Evolutionary conservation across 495 filamentous ascomycete species (phyloP).

Genomic region (Geopyxis carbonaria): DNA sequence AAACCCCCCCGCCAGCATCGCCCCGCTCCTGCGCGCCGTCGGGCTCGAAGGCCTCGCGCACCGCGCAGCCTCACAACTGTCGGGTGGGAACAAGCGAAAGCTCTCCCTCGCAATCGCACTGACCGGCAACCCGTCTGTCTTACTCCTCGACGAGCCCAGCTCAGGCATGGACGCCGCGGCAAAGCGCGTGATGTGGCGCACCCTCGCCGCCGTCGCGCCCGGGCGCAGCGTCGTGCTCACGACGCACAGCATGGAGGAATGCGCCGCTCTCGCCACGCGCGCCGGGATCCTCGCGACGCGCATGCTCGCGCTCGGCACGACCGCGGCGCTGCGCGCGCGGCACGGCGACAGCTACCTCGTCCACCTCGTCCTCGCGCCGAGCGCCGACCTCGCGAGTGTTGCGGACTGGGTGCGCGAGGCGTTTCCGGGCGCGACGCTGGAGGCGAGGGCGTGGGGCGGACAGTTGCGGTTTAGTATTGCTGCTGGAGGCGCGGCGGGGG

Average conservation of each 20-base stretch:
- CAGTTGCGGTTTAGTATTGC: slow-evolving; percentile 66
- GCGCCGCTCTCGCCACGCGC: slow-evolving; percentile 50
- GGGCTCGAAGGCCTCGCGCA: slow-evolving; percentile 41
- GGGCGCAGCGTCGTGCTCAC: slow-evolving; percentile 51
- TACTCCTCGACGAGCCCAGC: slow-evolving; percentile 55
- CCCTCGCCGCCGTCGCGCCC: slow-evolving; percentile 37
- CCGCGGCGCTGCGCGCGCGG: slow-evolving; percentile 38
- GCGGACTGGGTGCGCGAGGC: slow-evolving; percentile 40
- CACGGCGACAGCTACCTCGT: slow-evolving; percentile 48
- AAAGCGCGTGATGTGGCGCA: slow-evolving; percentile 62
- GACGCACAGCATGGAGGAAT: slow-evolving; percentile 72
- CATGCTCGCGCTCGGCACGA: slow-evolving; percentile 55
- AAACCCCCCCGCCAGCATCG: slow-evolving; percentile 45
- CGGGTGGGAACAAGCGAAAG: slow-evolving; percentile 60
- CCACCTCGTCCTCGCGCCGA: slow-evolving; percentile 54
- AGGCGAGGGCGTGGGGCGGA: slow-evolving; percentile 62
- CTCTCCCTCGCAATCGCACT: slow-evolving; percentile 57
- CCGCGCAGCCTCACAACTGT: slow-evolving; percentile 47
- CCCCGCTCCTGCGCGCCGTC: slow-evolving; percentile 40
- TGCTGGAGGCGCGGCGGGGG: slow-evolving; percentile 18
- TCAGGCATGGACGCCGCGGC: slow-evolving; percentile 56
- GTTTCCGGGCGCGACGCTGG: slow-evolving; percentile 44
- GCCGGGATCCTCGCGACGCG: slow-evolving; percentile 54
- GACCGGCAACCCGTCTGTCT: slow-evolving; percentile 55
- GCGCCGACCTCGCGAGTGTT: slow-evolving; percentile 49